A percentile compares a stretch with the other conserved stretches of the same genome.
Evolutionary conservation across 164 flowering plant genomes (phyloP).

Genomic region (Vitis rupestris): DNA sequence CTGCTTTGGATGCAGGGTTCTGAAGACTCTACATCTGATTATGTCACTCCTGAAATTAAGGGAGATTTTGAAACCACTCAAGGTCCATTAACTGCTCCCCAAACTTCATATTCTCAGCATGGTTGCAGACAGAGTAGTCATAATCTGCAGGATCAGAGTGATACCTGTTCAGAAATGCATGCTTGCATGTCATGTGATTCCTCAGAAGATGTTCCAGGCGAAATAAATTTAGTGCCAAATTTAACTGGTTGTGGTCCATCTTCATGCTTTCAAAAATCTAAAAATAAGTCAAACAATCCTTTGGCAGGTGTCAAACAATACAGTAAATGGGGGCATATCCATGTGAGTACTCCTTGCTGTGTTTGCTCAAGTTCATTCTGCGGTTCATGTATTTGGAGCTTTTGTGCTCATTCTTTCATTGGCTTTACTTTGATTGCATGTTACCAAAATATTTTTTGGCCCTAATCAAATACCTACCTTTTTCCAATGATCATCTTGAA

Average conservation of each 20-base stretch:
- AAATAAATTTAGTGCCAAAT: constrained; percentile 21
- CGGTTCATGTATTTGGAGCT: no score
- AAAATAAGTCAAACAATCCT: constrained; percentile 32
- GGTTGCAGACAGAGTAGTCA: constrained; percentile 20
- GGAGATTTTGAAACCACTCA: constrained; percentile 18
- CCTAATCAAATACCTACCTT: not conserved
- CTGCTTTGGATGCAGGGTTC: constrained; percentile 35
- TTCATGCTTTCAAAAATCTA: constrained; percentile 22
- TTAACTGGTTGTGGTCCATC: constrained; percentile 14
- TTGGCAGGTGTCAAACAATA: constrained; percentile 16
- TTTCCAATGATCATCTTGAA: no score
- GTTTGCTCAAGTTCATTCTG: no score
- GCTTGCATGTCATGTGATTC: constrained; percentile 20
- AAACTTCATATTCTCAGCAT: constrained; percentile 20
- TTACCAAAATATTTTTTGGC: no score
- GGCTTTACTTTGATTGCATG: constrained; percentile 1
- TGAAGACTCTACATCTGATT: constrained; percentile 33
- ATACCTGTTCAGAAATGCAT: constrained; percentile 7
- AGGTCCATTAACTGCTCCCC: constrained; percentile 23
- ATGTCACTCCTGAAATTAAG: constrained; percentile 29
- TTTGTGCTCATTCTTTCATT: no score
- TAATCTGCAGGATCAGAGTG: constrained; percentile 4
- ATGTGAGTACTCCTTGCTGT: constrained; percentile 51
- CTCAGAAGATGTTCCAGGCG: constrained; percentile 21
- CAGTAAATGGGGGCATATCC: constrained; percentile 63